Evolutionary conservation across 768 basidiomycete genomes (phyloP), one percentile per base, ranked within the genome.

Genomic region (Guyanaporus albipodus): DNA sequence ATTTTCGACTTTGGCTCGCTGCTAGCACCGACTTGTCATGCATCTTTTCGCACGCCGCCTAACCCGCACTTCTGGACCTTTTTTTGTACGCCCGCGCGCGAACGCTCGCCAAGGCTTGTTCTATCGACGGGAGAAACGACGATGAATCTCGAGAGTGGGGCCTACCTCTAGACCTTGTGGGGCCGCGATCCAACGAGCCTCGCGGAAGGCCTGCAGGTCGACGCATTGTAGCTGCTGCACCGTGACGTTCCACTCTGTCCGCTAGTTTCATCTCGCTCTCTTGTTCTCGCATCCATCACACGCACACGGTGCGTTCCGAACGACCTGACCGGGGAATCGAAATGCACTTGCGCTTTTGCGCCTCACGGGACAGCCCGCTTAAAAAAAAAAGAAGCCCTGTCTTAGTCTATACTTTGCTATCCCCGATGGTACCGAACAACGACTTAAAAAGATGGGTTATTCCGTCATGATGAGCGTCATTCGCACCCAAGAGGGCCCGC

Each of bases 201-300:
- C 46, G 17, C 23, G 5, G 1, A 17, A 8, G 35, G 32, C 57
- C 58, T 58, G 58, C 58, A 60, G 57, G 58, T 43, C 39, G 38
- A 48, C 57, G 45, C 57, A 27, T 58, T 59, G 58, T 44, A n/a
- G n/a, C n/a, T n/a, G n/a, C n/a, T n/a, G n/a, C 28, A 36, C 41
- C 50, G 33, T 57, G 46, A 41, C 18, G 28, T 42, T 18, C 38
- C 27, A 34, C 17, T 28, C 19, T 21, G 28, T 32, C 56, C 40
- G 23, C 37, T 24, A 21, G 34, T 42, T 61, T 61, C 59, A 58
- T 59, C 44, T 61, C 55, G 44, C 43, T 37, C 45, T 26, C 29
- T 23, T 14, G 29, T 26, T 27, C 9, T 32, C 6, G 19, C 26
- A 31, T 37, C 19, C 11, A 32, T 49, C 48, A 43, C 34, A 27